These are phyloP conservation scores for Saccharomycopsis sp. DNA, from an alignment of 805 yeast genomes.

Conservation along the genomic window DNA sequence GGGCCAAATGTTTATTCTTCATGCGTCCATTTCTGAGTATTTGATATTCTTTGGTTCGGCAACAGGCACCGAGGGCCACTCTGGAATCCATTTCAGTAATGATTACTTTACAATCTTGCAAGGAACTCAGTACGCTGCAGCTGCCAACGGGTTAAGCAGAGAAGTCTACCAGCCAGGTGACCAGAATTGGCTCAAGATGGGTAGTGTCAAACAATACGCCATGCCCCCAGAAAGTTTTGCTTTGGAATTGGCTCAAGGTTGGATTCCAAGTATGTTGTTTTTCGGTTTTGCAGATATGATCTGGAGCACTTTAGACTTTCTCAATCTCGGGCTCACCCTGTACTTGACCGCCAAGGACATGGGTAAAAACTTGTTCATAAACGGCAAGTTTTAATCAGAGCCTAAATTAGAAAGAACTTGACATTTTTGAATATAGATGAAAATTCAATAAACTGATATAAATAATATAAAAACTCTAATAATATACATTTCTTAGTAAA, in stretches of 20 bases:
- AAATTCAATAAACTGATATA: neutral
- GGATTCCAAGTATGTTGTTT: constrained; percentile 97
- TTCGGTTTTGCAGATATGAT: constrained; percentile 82
- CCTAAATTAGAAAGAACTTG: too few relatives aligned
- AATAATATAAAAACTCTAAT: too few relatives aligned
- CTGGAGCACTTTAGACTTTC: constrained; percentile 71
- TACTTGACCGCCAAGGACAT: constrained; percentile 73
- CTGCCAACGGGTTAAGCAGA: constrained; percentile 51
- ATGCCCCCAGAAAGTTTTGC: constrained; percentile 84
- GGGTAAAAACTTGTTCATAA: constrained; percentile 47
- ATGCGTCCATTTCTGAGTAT: constrained; percentile 90
- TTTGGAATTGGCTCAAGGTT: constrained; percentile 93
- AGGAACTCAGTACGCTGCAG: constrained; percentile 72
- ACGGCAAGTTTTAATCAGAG: constrained; percentile 55
- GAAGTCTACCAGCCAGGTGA: constrained; percentile 83
- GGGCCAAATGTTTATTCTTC: constrained; percentile 92
- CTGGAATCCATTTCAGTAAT: constrained; percentile 94
- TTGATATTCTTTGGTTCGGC: constrained; percentile 90
- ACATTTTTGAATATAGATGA: too few relatives aligned
- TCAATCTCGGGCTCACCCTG: constrained; percentile 59
- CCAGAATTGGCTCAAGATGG: constrained; percentile 68
- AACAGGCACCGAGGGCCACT: constrained; percentile 92
- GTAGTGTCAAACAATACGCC: constrained; percentile 70
- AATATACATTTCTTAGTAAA: too few relatives aligned
- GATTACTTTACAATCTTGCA: constrained; percentile 87